These are phyloP conservation scores for Neofusicoccum umdonicola DNA, from an alignment of 2,329 filamentous ascomycete species.

Conservation along the genomic window DNA sequence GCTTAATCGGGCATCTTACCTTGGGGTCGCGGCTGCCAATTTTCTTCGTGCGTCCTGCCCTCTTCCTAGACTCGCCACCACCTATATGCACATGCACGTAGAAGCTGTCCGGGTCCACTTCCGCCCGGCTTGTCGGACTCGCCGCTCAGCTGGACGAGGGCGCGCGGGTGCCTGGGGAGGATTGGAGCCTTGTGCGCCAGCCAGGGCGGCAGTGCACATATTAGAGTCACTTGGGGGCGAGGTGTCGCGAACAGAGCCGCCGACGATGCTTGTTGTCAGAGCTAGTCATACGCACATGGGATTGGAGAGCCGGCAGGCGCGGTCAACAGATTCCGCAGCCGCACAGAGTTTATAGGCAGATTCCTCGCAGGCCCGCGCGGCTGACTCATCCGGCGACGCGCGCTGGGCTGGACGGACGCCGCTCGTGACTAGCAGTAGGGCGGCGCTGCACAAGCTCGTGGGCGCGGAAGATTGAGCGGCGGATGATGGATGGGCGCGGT, in stretches of 20 bases:
- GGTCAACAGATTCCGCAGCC: background rate
- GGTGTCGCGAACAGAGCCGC: background rate
- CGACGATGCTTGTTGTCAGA: background rate
- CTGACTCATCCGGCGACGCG: slow-evolving; percentile 4
- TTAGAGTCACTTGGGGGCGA: background rate
- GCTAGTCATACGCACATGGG: slow-evolving; percentile 1
- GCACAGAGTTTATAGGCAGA: slow-evolving; percentile 12
- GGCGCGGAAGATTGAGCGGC: background rate
- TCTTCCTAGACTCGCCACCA: slow-evolving; percentile 4
- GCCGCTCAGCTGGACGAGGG: slow-evolving; percentile 3
- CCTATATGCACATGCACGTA: background rate
- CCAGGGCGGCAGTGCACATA: slow-evolving; percentile 1
- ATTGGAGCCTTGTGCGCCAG: background rate
- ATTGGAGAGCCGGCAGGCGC: slow-evolving; percentile 1
- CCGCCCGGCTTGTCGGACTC: background rate
- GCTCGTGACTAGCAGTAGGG: background rate
- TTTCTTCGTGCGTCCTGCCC: slow-evolving; percentile 4
- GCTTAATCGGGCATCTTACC: slow-evolving; percentile 14
- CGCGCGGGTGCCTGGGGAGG: background rate
- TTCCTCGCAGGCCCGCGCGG: background rate
- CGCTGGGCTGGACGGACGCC: background rate
- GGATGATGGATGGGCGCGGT: background rate
- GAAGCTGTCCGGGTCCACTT: background rate
- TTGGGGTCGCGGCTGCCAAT: background rate
- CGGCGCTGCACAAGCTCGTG: slow-evolving; percentile 1